phyloP scores from a whole-genome alignment of 306 rosid species.

The Phaseolus lunatus region DNA sequence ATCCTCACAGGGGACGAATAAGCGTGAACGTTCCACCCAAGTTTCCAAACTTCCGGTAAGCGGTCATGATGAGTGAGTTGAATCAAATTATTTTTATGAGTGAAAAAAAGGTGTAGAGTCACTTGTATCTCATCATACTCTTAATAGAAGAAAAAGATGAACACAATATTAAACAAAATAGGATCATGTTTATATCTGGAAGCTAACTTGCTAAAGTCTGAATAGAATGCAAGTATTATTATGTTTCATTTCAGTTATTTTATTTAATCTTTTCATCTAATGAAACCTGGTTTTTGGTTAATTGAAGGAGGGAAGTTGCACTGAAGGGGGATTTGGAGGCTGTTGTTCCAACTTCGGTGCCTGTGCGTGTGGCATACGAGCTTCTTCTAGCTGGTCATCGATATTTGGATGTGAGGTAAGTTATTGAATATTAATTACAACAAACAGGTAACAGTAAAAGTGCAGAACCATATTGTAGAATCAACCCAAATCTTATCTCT shows the following conservation, averaged over 20 bases:
- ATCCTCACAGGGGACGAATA: conserved; percentile 11
- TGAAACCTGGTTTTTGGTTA: background rate
- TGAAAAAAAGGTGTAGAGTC: background rate
- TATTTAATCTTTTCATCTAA: background rate
- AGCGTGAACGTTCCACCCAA: conserved; percentile 16
- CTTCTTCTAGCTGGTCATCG: conserved; percentile 92
- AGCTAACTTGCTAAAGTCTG: background rate
- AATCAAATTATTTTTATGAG: background rate
- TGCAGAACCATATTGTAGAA: background rate
- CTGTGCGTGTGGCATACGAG: conserved; percentile 84
- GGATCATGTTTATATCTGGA: background rate
- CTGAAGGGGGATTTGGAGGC: conserved; percentile 60
- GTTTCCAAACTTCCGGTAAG: conserved; percentile 49
- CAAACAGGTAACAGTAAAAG: background rate
- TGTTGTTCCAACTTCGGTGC: conserved; percentile 77
- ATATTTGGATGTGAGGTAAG: conserved; percentile 88
- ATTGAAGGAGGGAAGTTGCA: conserved; percentile 54
- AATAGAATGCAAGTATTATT: background rate
- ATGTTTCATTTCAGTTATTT: background rate
- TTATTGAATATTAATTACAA: background rate
- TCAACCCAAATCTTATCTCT: background rate
- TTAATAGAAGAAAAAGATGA: background rate
- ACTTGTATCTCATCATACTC: too few relatives aligned
- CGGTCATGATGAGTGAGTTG: background rate
- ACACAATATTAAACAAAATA: background rate